Conservation (phyloP, 371 early-diverging fungal genomes). For the Mucor lusitanicus region DNA sequence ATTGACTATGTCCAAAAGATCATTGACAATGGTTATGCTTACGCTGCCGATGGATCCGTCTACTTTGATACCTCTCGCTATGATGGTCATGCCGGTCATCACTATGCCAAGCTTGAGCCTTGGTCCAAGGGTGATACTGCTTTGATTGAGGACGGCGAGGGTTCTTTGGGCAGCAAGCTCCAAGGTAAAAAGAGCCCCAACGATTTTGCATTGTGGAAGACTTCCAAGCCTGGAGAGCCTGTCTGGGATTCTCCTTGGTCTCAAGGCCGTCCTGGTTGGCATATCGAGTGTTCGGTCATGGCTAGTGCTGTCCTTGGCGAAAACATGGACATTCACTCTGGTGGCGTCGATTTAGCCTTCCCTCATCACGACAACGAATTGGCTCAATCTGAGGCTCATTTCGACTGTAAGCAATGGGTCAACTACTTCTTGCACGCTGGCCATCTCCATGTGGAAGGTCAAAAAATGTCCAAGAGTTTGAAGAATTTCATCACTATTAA, state of each 20-base stretch:
- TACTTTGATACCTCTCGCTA: conserved; percentile 97
- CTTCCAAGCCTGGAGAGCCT: conserved; percentile 97
- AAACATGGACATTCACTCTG: conserved; percentile 97
- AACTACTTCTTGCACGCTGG: conserved; percentile 99
- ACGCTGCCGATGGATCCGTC: conserved; percentile 95
- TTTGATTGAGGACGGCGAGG: conserved; percentile 91
- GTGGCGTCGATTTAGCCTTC: conserved; percentile 98
- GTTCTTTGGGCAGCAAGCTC: conserved; percentile 74
- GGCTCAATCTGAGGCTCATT: conserved; percentile 97
- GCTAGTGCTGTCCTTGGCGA: conserved; percentile 92
- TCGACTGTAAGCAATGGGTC: conserved; percentile 93
- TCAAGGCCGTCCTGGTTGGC: conserved; percentile 99
- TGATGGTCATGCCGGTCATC: conserved; percentile 76
- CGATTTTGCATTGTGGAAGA: conserved; percentile 99
- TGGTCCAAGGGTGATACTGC: conserved; percentile 82
- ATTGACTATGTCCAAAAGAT: conserved; percentile 90
- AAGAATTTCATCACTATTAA: conserved; percentile 99
- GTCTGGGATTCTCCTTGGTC: conserved; percentile 97
- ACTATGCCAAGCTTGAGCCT: conserved; percentile 94
- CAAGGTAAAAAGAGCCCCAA: conserved; percentile 75
- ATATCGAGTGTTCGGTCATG: conserved; percentile 99
- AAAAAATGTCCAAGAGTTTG: conserved; percentile 99
- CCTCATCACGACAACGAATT: conserved; percentile 99
- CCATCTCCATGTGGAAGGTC: conserved; percentile 98
- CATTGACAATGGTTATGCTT: conserved; percentile 94